phyloP scores from a whole-genome alignment of 2,329 filamentous ascomycete species.

The Colletotrichum sp. region DNA sequence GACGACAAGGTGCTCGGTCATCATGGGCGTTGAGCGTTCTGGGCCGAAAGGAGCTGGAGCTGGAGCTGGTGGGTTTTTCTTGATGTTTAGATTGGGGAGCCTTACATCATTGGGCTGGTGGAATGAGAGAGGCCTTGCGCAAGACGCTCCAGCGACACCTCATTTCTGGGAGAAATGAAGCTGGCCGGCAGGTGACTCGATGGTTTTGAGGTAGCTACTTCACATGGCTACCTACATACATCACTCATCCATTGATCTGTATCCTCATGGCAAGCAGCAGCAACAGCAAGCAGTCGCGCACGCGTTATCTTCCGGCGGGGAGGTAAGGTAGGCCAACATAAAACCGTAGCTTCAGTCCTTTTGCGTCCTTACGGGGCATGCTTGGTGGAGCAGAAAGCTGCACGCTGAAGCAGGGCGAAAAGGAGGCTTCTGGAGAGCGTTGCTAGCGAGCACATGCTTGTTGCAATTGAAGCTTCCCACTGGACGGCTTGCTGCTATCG shows the following conservation, averaged over 20 bases:
- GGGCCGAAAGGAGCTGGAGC: neutral
- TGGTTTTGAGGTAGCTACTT: neutral
- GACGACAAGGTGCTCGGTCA: slow-evolving; percentile 2
- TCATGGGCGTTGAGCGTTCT: neutral
- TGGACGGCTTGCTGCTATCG: neutral
- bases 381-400: neutral
- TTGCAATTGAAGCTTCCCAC: neutral
- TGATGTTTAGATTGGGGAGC: neutral
- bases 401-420: neutral
- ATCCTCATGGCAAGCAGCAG: neutral
- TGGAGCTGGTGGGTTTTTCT: neutral
- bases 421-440: neutral
- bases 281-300: neutral
- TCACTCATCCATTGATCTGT: neutral
- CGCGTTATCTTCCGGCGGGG: neutral
- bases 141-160: neutral
- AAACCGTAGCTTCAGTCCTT: neutral
- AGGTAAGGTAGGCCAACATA: neutral
- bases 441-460: neutral
- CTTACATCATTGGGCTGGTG: neutral
- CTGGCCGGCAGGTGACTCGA: neutral
- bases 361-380: neutral
- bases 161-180: neutral
- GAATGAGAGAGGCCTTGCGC: neutral
- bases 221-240: neutral